Conservation (phyloP, 352 stramenopile species). For the Saprolegnia diclina region DNA sequence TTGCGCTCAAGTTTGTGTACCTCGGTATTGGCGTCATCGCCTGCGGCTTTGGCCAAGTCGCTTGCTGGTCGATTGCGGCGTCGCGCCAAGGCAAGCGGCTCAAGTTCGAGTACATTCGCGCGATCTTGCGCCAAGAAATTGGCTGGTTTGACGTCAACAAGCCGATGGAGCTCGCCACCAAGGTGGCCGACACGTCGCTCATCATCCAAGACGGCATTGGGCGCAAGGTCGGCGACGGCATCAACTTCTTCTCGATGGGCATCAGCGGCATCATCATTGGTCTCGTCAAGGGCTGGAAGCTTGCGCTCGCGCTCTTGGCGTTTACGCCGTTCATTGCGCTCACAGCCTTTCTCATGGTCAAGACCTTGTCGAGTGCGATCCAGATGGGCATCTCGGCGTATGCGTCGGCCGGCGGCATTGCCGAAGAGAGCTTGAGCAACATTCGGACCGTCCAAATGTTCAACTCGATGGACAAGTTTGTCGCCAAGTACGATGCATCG, state of each 20-base stretch:
- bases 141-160: constrained; percentile 30
- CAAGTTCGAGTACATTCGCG: constrained; percentile 28
- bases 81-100: constrained; percentile 27
- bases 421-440: constrained; percentile 22
- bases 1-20: constrained; percentile 52
- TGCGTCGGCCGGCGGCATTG: constrained; percentile 15
- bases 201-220: constrained; percentile 29
- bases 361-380: constrained; percentile 20
- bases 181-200: constrained; percentile 44
- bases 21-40: constrained; percentile 51
- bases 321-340: constrained; percentile 27
- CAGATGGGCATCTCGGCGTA: constrained; percentile 13
- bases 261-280: constrained; percentile 27
- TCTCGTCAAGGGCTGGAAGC: constrained; percentile 29
- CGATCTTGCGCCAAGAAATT: constrained; percentile 29
- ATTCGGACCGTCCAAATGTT: constrained; percentile 27
- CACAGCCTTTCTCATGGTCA: constrained; percentile 25
- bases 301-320: constrained; percentile 25
- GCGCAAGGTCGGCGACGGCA: constrained; percentile 28
- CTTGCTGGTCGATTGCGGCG: constrained; percentile 38
- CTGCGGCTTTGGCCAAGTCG: constrained; percentile 46
- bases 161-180: constrained; percentile 39
- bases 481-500: constrained; percentile 12
- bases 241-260: constrained; percentile 28
- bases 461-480: constrained; percentile 9